These are phyloP conservation scores for Coccinonectria pachysandricola DNA, from an alignment of 2,329 filamentous ascomycete species.

Conservation along the genomic window DNA sequence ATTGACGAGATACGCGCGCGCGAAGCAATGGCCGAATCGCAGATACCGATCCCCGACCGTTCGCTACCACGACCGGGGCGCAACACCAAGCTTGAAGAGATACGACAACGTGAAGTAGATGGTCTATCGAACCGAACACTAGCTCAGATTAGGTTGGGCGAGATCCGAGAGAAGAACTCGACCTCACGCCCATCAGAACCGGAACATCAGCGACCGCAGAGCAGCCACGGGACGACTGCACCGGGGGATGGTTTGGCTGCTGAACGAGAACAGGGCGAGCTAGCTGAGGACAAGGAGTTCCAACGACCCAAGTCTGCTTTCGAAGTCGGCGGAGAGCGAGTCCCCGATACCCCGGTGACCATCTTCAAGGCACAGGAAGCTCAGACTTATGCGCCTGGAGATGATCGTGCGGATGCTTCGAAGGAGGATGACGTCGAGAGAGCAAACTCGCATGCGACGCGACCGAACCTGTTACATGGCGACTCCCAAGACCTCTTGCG, in stretches of 20 bases:
- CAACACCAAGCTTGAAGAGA: conserved; percentile 40
- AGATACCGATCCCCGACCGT: conserved; percentile 22
- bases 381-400: conserved; percentile 5
- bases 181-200: conserved; percentile 34
- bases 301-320: conserved; percentile 16
- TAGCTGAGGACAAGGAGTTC: conserved; percentile 10
- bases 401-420: conserved; percentile 2
- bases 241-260: conserved; percentile 5
- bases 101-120: conserved; percentile 33
- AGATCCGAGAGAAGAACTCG: conserved; percentile 42
- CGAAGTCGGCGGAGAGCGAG: conserved; percentile 21
- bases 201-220: conserved; percentile 24
- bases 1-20: conserved; percentile 27
- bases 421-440: conserved; percentile 5
- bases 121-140: conserved; percentile 35
- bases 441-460: conserved; percentile 8
- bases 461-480: conserved; percentile 14
- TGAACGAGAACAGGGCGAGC: too few species aligned
- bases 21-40: conserved; percentile 22
- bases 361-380: conserved; percentile 23
- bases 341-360: conserved; percentile 31
- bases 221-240: conserved; percentile 11
- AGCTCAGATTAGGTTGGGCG: conserved; percentile 39
- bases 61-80: conserved; percentile 19
- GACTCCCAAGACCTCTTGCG: conserved; percentile 40